phyloP scores from a whole-genome alignment of 2,329 filamentous ascomycete genomes.

The Penicillium corylophilum region DNA sequence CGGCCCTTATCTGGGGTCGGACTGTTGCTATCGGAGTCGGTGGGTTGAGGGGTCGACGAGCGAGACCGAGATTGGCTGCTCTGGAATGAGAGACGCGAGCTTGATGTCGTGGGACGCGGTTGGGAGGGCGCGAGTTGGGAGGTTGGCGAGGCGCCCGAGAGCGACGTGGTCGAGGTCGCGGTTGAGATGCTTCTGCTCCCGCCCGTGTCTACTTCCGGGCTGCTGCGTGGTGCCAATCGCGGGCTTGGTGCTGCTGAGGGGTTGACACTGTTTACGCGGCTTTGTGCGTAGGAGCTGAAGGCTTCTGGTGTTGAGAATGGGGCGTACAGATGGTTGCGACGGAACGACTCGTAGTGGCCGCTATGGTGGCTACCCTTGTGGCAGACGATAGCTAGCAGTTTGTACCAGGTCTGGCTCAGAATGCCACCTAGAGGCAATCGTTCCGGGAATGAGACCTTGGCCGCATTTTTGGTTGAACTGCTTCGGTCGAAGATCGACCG shows the following conservation, averaged over 20 bases:
- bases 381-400: slow-evolving; percentile 80
- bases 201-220: slow-evolving; percentile 29
- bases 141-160: slow-evolving; percentile 30
- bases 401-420: slow-evolving; percentile 75
- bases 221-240: slow-evolving; percentile 41
- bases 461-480: slow-evolving; percentile 86
- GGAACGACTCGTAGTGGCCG: slow-evolving; percentile 95
- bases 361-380: slow-evolving; percentile 96
- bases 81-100: slow-evolving; percentile 35
- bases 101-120: slow-evolving; percentile 30
- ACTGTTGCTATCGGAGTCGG: slow-evolving; percentile 25
- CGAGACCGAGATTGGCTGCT: slow-evolving; percentile 26
- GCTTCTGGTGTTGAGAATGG: slow-evolving; percentile 81
- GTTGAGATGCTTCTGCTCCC: slow-evolving; percentile 32
- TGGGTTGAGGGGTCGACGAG: slow-evolving; percentile 27
- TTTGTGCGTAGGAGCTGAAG: slow-evolving; percentile 72
- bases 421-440: slow-evolving; percentile 78
- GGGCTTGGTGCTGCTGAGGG: slow-evolving; percentile 51
- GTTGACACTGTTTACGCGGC: slow-evolving; percentile 56
- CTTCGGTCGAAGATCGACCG: slow-evolving; percentile 84
- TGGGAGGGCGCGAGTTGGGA: slow-evolving; percentile 20
- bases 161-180: slow-evolving; percentile 35
- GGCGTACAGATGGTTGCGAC: slow-evolving; percentile 74
- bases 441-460: slow-evolving; percentile 91
- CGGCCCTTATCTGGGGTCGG: slow-evolving; percentile 26